These are phyloP conservation scores for Botrytis galanthina DNA, from an alignment of 2,329 filamentous ascomycete genomes.

Conservation along the genomic window DNA sequence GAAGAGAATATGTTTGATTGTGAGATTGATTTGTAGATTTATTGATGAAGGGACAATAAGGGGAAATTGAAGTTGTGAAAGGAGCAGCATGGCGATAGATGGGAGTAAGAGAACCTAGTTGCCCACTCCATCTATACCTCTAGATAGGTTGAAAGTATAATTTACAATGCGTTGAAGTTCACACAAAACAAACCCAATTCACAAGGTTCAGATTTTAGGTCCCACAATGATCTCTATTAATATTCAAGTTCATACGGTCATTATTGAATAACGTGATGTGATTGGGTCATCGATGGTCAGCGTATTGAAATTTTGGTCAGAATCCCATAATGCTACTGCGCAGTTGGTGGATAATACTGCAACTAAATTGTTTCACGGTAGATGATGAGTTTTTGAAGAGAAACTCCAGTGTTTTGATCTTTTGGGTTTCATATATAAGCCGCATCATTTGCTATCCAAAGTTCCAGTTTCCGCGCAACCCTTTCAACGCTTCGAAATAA, in stretches of 20 bases:
- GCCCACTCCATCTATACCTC: no score
- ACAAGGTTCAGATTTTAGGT: background rate
- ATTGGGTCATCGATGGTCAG: background rate
- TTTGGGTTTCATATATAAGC: background rate
- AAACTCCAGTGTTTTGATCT: background rate
- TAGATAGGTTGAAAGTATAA: background rate
- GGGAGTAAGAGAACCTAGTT: no score
- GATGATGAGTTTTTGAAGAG: background rate
- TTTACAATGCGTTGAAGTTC: background rate
- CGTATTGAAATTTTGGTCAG: background rate
- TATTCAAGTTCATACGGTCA: background rate
- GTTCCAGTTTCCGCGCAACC: background rate
- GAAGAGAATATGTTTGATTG: background rate
- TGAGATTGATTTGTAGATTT: background rate
- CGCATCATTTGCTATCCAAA: background rate
- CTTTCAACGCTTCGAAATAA: background rate
- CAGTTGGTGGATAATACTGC: background rate
- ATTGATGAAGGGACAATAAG: rapidly evolving
- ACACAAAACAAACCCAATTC: background rate
- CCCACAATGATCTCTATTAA: background rate
- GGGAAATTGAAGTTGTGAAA: background rate
- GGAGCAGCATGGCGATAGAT: background rate
- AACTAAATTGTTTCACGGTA: background rate
- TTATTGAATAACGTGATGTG: background rate
- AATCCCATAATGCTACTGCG: background rate